Evolutionary conservation across 306 rosid genomes (phyloP), one percentile per base, ranked within the genome.

Genomic region (Geum urbanum): DNA sequence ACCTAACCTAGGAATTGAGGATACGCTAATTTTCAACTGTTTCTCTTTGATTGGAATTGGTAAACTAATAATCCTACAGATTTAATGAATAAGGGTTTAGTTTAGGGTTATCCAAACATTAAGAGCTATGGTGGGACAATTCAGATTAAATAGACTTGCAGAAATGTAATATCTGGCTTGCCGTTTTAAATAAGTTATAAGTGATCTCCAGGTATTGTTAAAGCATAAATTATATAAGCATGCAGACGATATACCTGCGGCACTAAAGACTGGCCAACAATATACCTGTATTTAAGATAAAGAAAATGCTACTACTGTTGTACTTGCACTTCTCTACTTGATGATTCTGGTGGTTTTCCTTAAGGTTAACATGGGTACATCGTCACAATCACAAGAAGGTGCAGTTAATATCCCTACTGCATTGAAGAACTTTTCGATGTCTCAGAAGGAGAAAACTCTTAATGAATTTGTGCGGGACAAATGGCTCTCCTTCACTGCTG

Each of bases 361-460:
- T 66, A 81, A 92, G 98, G 86, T 80, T 79, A 63, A 77, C 55
- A 49, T 62, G 71, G 82, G 50, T 70, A 14, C 86, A 45, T 71
- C 61, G 60, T 47, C 84, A 52, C 84, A 85, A 73, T 81, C 91
- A 67, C 86, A 88, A 73, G 90, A 76, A 55, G 72, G 70, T 74
- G 87, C 76, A 69, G 52, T 40, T 37, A 59, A 46, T 45, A 77
- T 80, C 65, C 92, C 97, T 56, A 10, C 82, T 67, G 85, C 90
- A 27, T 69, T 90, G 68, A 92, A 79, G 72, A 70, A 69, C 79
- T 90, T 92, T 77, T 63, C 84, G 18, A 49, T 83, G 40, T 74
- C 91, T 74, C 88, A 83, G 61, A 92, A 89, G 82, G 90, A 88
- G 64, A 88, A 85, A 74, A 75, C 98, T 69, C 80, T 92, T 56